Conservation (phyloP, 1,139 yeast genomes). For the Diutina pseudorugosa region DNA sequence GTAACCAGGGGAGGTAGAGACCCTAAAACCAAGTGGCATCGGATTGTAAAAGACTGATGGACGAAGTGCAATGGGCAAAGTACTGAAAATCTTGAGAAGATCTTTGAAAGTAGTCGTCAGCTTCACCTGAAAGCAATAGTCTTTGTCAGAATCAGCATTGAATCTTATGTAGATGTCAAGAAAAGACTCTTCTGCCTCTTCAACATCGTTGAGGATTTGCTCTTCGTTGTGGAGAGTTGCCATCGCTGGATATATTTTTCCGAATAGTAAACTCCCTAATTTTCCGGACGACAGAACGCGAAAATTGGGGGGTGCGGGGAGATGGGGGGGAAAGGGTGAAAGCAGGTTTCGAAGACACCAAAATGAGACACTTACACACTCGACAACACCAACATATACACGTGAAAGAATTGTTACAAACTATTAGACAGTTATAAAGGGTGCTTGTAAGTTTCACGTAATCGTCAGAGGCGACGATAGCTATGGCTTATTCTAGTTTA, state of each 20-base stretch:
- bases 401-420: too few species aligned
- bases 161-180: constrained; percentile 71
- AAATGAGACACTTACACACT: too few species aligned
- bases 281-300: not conserved
- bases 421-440: too few species aligned
- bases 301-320: not conserved
- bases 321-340: not conserved
- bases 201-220: not conserved
- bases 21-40: constrained; percentile 51
- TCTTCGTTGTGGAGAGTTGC: not conserved
- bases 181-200: not conserved
- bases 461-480: too few species aligned
- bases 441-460: too few species aligned
- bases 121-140: constrained; percentile 73
- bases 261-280: not conserved
- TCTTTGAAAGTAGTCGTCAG: constrained; percentile 45
- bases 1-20: constrained; percentile 72
- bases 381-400: too few species aligned
- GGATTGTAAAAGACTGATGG: constrained; percentile 66
- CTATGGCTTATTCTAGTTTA: too few species aligned
- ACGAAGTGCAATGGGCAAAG: constrained; percentile 63
- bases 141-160: constrained; percentile 76
- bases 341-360: too few species aligned
- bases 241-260: not conserved
- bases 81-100: constrained; percentile 47